Percentiles rank a stretch among this genome's conserved stretches.
These are phyloP conservation scores for Penicillium aurantiogriseum DNA, from an alignment of 2,329 filamentous ascomycete species.

Conservation along the genomic window DNA sequence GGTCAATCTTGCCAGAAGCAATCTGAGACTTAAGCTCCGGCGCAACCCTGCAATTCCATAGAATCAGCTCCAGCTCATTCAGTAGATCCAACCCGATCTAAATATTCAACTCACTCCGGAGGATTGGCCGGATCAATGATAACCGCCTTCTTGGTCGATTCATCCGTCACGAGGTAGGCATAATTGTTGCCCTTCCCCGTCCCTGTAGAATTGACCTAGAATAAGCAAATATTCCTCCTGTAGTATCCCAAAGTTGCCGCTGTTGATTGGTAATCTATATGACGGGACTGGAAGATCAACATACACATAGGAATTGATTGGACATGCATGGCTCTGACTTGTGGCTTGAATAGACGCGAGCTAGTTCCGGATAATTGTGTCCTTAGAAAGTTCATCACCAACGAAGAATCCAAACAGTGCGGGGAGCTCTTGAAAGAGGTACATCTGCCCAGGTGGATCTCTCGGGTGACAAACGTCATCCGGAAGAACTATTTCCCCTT, in stretches of 20 bases:
- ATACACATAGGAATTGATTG: conserved; percentile 56
- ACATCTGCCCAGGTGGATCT: neutral
- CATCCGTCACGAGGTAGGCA: conserved; percentile 53
- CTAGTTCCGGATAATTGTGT: conserved; percentile 17
- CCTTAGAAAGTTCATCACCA: conserved; percentile 34
- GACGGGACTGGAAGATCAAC: conserved; percentile 16
- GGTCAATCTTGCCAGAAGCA: conserved; percentile 68
- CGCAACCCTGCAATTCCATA: conserved; percentile 49
- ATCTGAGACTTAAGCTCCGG: conserved; percentile 72
- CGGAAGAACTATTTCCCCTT: conserved; percentile 13
- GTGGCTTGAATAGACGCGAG: conserved; percentile 9
- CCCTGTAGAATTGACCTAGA: conserved; percentile 22
- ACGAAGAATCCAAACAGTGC: conserved; percentile 11
- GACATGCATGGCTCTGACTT: conserved; percentile 48
- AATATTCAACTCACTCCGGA: conserved; percentile 43
- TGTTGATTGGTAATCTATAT: conserved; percentile 3
- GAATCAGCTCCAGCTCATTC: neutral
- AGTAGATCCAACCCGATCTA: neutral
- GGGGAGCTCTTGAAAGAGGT: conserved; percentile 12
- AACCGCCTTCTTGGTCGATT: conserved; percentile 50
- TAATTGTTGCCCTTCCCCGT: conserved; percentile 50
- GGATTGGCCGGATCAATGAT: conserved; percentile 54
- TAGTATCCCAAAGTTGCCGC: neutral
- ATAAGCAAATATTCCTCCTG: conserved; percentile 1
- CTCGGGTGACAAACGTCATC: conserved; percentile 21